These are phyloP conservation scores for Prosopis cineraria DNA, from an alignment of 306 rosid genomes.

Conservation along the genomic window DNA sequence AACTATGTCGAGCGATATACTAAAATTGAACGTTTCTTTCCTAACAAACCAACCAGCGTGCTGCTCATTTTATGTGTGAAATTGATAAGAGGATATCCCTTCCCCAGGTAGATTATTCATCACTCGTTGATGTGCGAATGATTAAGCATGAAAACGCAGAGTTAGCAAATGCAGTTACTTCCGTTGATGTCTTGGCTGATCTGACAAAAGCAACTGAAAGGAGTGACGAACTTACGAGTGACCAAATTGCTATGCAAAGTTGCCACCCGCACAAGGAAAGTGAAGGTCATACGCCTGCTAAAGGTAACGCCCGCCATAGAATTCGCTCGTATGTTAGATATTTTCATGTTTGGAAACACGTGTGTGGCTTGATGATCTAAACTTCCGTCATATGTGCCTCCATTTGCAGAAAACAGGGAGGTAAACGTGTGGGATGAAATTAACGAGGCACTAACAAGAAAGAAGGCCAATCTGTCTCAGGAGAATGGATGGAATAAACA, in stretches of 20 bases:
- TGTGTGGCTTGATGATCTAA: constrained; percentile 25
- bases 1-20: neutral
- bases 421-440: constrained; percentile 81
- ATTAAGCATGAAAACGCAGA: constrained; percentile 33
- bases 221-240: constrained; percentile 11
- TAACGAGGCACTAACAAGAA: constrained; percentile 61
- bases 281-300: constrained; percentile 37
- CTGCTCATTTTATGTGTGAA: neutral
- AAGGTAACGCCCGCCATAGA: constrained; percentile 45
- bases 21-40: constrained; percentile 21
- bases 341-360: constrained; percentile 13
- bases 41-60: neutral
- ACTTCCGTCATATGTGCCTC: constrained; percentile 10
- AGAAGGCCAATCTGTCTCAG: constrained; percentile 70
- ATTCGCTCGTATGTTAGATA: constrained; percentile 8
- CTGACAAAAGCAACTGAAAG: constrained; percentile 36
- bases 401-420: constrained; percentile 68
- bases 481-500: constrained; percentile 55
- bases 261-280: constrained; percentile 26
- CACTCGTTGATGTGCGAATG: constrained; percentile 33
- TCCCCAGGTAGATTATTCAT: constrained; percentile 33
- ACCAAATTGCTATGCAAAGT: constrained; percentile 36
- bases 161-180: constrained; percentile 32
- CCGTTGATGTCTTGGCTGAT: constrained; percentile 13
- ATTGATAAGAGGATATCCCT: neutral